Evolutionary conservation across 2,329 filamentous ascomycete species (phyloP).

Genomic region (Talaromyces sp.): DNA sequence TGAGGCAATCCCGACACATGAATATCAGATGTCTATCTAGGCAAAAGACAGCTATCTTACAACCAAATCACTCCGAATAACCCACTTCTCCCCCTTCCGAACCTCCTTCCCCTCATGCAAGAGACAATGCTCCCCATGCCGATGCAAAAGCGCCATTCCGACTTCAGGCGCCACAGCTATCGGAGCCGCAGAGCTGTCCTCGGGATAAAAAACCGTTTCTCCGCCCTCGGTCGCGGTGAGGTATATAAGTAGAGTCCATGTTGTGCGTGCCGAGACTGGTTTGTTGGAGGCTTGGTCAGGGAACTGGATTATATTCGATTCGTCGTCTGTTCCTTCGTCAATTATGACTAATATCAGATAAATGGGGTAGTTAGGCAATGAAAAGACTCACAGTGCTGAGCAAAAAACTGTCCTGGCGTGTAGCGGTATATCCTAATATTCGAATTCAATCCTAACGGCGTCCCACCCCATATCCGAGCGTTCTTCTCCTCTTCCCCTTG

Average conservation of each 20-base stretch:
- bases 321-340: constrained; percentile 63
- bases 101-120: constrained; percentile 84
- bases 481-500: constrained; percentile 2
- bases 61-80: constrained; percentile 73
- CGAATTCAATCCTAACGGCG: constrained; percentile 76
- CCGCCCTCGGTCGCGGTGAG: constrained; percentile 79
- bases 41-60: constrained; percentile 20
- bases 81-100: constrained; percentile 78
- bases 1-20: not conserved
- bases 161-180: constrained; percentile 70
- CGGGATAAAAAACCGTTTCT: constrained; percentile 87
- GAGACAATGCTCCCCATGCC: constrained; percentile 83
- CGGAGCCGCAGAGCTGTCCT: constrained; percentile 52
- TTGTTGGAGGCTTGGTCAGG: constrained; percentile 36
- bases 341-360: not conserved
- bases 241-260: constrained; percentile 87
- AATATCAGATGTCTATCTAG: not conserved
- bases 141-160: constrained; percentile 81
- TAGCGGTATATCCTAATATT: constrained; percentile 91
- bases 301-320: constrained; percentile 68
- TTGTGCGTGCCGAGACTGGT: constrained; percentile 60
- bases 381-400: constrained; percentile 70
- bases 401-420: constrained; percentile 80
- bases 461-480: constrained; percentile 63
- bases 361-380: not conserved